phyloP scores from a whole-genome alignment of 371 early-diverging fungal genomes.

The Mucor circinelloides region DNA sequence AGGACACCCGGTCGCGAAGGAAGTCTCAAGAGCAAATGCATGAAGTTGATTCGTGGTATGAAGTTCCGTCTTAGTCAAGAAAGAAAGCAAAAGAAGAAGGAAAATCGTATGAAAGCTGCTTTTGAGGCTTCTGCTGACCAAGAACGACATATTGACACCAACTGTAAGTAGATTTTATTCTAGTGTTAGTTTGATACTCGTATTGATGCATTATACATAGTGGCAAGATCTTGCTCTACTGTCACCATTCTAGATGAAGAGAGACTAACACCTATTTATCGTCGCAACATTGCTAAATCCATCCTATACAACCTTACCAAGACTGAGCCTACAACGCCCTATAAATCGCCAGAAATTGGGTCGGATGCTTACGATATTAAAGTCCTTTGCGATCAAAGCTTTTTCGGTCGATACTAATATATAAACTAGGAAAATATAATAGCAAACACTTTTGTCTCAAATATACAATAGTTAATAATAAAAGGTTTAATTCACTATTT shows the following conservation, averaged over 20 bases:
- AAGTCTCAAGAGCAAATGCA: not conserved
- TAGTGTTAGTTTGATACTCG: too few relatives aligned
- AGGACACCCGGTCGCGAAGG: not conserved
- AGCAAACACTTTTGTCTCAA: not conserved
- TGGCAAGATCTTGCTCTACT: not conserved
- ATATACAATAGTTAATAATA: too few relatives aligned
- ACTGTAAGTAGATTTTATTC: not conserved
- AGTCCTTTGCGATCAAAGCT: conserved; percentile 15
- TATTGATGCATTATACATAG: not conserved
- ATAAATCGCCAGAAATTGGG: conserved; percentile 3
- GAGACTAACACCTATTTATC: not conserved
- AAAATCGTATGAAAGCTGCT: not conserved
- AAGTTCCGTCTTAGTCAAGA: not conserved
- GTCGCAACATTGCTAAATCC: not conserved
- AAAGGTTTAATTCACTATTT: too few relatives aligned
- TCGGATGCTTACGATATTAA: conserved; percentile 6
- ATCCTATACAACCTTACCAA: not conserved
- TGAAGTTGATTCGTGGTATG: not conserved
- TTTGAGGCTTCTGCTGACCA: not conserved
- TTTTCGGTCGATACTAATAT: conserved; percentile 8
- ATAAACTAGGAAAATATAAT: not conserved
- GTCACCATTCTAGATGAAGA: not conserved
- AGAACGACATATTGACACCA: not conserved
- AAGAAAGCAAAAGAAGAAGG: not conserved
- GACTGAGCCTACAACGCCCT: not conserved